These are phyloP conservation scores for Cryptococcus amylolentus DNA, from an alignment of 1,284 basidiomycete genomes.

Conservation along the genomic window DNA sequence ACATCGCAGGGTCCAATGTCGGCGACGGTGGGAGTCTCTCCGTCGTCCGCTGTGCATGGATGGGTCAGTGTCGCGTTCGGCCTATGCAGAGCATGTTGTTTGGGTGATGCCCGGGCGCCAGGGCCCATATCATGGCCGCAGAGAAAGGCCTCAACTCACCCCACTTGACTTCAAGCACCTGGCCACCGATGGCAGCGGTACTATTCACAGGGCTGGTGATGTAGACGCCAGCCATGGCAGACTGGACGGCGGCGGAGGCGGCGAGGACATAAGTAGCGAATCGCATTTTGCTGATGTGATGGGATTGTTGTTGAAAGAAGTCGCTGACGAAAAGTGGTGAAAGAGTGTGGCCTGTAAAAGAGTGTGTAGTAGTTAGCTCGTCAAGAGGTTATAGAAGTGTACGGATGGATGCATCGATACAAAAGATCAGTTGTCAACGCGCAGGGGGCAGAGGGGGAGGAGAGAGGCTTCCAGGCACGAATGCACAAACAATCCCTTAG, in stretches of 20 bases:
- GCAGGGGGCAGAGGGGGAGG: not conserved
- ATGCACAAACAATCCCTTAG: too few relatives aligned
- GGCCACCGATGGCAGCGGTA: slow-evolving; percentile 60
- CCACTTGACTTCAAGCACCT: slow-evolving; percentile 63
- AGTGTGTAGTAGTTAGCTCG: slow-evolving; percentile 5
- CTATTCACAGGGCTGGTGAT: slow-evolving; percentile 51
- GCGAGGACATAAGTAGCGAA: slow-evolving; percentile 45
- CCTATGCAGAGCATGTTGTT: not conserved
- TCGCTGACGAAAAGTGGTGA: slow-evolving; percentile 19
- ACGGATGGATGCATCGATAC: not conserved
- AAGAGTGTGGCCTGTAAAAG: slow-evolving; percentile 17
- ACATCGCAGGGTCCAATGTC: slow-evolving; percentile 62
- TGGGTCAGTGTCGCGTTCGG: not conserved
- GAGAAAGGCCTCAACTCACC: slow-evolving; percentile 34
- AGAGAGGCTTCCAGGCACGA: not conserved
- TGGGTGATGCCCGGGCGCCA: not conserved
- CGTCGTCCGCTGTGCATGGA: slow-evolving; percentile 54
- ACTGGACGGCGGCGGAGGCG: slow-evolving; percentile 47
- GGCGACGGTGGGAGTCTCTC: slow-evolving; percentile 56
- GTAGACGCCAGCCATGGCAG: slow-evolving; percentile 46
- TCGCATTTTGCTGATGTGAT: slow-evolving; percentile 20
- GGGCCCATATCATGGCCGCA: not conserved
- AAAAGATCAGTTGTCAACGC: not conserved
- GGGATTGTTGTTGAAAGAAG: not conserved
- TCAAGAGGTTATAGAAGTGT: not conserved